Conservation (phyloP, 208 protist species). For the Novymonas esmeraldas region DNA sequence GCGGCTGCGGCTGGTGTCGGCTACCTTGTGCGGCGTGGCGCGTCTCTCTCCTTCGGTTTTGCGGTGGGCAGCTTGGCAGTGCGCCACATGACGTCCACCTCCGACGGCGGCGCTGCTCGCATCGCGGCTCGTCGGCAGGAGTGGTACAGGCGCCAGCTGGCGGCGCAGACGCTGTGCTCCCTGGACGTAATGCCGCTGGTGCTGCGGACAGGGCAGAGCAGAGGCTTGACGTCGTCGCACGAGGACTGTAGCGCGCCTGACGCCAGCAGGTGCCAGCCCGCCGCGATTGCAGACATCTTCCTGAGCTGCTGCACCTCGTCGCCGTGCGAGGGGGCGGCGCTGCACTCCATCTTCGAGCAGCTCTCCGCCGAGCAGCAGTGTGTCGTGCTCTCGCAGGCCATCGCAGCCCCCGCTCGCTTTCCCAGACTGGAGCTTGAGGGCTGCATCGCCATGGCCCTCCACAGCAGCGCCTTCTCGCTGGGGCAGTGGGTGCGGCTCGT, state of each 20-base stretch:
- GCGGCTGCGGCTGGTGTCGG: no score
- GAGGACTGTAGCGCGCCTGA: background rate
- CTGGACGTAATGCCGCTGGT: slow-evolving; percentile 31
- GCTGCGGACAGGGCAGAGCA: background rate
- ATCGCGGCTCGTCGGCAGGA: slow-evolving; percentile 9
- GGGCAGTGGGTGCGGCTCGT: slow-evolving; percentile 19
- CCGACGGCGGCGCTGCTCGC: background rate
- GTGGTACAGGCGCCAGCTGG: slow-evolving; percentile 30
- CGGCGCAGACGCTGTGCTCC: slow-evolving; percentile 15
- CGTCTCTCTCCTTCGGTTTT: no score
- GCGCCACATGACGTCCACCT: background rate
- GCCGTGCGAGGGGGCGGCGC: slow-evolving; percentile 9
- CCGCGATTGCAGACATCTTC: slow-evolving; percentile 25
- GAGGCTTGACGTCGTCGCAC: background rate
- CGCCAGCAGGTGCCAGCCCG: background rate
- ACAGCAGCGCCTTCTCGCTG: slow-evolving; percentile 1
- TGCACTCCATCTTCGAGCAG: slow-evolving; percentile 18
- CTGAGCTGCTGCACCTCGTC: slow-evolving; percentile 25
- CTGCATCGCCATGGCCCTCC: slow-evolving; percentile 6
- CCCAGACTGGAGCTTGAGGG: background rate
- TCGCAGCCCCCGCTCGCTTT: background rate
- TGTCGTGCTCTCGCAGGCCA: background rate
- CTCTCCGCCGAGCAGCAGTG: slow-evolving; percentile 27
- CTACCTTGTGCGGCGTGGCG: no score
- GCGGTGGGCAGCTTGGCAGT: no score